Conservation (phyloP, 345 rosid species). For the Erodium maritimum region DNA sequence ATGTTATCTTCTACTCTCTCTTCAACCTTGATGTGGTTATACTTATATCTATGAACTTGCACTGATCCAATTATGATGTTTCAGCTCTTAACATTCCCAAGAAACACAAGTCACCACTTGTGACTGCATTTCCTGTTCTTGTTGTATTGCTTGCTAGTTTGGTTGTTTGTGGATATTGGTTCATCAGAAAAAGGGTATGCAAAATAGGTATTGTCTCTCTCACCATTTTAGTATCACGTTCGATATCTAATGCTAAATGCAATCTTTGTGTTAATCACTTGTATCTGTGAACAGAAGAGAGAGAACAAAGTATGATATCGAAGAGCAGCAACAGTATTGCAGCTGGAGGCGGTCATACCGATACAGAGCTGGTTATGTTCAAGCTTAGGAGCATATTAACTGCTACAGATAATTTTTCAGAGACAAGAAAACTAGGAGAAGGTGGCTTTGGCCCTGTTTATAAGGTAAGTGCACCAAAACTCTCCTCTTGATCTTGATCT, state of each 20-base stretch:
- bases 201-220: neutral
- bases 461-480: conserved; percentile 11
- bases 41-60: no score
- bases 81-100: neutral
- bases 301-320: neutral
- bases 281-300: neutral
- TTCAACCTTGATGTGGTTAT: no score
- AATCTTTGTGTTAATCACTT: no score
- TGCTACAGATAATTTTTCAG: conserved; percentile 32
- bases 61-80: no score
- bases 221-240: no score
- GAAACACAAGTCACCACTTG: neutral
- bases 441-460: conserved; percentile 23
- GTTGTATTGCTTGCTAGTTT: neutral
- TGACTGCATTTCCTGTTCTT: neutral
- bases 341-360: neutral
- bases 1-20: neutral
- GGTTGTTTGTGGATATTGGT: neutral
- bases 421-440: conserved; percentile 14
- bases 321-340: neutral
- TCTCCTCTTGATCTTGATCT: neutral
- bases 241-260: no score
- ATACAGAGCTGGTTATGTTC: conserved; percentile 3
- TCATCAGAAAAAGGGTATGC: neutral
- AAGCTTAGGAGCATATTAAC: conserved; percentile 7